Conservation (phyloP, 1,284 basidiomycete species). For the Apiotrichum porosum region DNA sequence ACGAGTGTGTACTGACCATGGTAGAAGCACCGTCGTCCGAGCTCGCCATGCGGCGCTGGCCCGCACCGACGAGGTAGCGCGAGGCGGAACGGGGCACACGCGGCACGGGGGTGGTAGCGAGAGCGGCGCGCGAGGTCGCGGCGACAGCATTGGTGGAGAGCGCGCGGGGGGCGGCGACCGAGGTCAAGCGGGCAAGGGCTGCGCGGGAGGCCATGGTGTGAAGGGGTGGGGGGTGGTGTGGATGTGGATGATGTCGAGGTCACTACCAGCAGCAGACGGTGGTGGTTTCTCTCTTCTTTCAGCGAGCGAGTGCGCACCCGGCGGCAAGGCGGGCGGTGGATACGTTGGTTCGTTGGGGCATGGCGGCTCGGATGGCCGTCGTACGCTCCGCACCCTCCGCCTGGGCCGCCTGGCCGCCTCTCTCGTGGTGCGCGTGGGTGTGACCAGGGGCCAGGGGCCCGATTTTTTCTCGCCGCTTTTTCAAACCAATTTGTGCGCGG, state of each 20-base stretch:
- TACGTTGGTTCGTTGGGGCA: too few species aligned
- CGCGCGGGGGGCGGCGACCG: constrained; percentile 56
- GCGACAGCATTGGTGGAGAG: constrained; percentile 39
- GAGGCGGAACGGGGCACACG: constrained; percentile 30
- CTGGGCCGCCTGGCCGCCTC: too few species aligned
- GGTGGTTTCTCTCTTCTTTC: too few species aligned
- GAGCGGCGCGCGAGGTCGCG: constrained; percentile 27
- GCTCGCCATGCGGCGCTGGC: constrained; percentile 32
- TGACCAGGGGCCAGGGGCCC: too few species aligned
- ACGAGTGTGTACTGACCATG: constrained; percentile 45
- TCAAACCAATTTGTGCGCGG: too few species aligned
- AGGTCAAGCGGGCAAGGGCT: constrained; percentile 61
- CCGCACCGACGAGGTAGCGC: constrained; percentile 29
- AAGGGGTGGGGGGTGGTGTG: constrained; percentile 31
- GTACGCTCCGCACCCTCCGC: too few species aligned
- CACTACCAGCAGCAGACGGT: too few species aligned
- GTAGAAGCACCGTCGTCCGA: constrained; percentile 35
- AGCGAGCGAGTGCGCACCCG: too few species aligned
- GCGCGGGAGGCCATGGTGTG: constrained; percentile 60
- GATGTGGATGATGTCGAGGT: constrained; percentile 13
- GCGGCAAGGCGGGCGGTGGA: too few species aligned
- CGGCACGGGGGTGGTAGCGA: constrained; percentile 39
- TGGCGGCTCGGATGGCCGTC: too few species aligned
- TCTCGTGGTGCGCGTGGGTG: too few species aligned
- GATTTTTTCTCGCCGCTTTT: too few species aligned